phyloP scores from a whole-genome alignment of 805 yeast species.

The Wickerhamomyces rabaulensis region DNA sequence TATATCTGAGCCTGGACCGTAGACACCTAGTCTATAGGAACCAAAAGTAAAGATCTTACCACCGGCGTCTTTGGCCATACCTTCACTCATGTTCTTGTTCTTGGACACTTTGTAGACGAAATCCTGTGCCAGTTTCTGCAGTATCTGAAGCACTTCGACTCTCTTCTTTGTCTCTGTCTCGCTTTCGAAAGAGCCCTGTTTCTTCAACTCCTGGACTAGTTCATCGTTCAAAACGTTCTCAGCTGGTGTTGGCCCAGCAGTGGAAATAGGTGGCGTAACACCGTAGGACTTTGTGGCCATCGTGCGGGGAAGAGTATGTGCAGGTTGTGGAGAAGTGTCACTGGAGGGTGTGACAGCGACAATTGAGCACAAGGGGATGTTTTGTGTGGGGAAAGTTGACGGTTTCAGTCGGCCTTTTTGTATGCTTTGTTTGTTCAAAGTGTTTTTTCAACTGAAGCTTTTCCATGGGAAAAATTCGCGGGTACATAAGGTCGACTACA shows the following conservation, averaged over 20 bases:
- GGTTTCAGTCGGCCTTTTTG: not conserved
- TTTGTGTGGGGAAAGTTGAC: not conserved
- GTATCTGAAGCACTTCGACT: constrained; percentile 59
- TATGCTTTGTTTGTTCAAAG: not conserved
- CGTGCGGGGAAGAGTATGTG: not conserved
- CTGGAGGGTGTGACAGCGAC: not conserved
- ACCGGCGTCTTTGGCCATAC: constrained; percentile 96
- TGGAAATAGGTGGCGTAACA: constrained; percentile 60
- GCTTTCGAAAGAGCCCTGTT: constrained; percentile 82
- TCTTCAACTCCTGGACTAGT: constrained; percentile 72
- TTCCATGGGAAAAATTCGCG: not conserved
- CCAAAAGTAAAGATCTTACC: constrained; percentile 97
- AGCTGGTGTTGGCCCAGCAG: constrained; percentile 76
- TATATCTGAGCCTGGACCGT: constrained; percentile 97
- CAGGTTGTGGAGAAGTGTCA: not conserved
- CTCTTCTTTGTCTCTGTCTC: constrained; percentile 81
- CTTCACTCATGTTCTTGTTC: constrained; percentile 88
- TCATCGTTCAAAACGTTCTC: constrained; percentile 74
- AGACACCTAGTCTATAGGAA: constrained; percentile 89
- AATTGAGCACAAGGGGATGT: not conserved
- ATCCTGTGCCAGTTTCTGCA: constrained; percentile 72
- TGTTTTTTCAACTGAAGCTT: too few relatives aligned
- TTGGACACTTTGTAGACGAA: constrained; percentile 81
- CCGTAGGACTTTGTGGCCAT: constrained; percentile 20
- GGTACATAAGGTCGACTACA: not conserved